phyloP scores from a whole-genome alignment of 306 rosid genomes.

The Dalbergia oliveri region DNA sequence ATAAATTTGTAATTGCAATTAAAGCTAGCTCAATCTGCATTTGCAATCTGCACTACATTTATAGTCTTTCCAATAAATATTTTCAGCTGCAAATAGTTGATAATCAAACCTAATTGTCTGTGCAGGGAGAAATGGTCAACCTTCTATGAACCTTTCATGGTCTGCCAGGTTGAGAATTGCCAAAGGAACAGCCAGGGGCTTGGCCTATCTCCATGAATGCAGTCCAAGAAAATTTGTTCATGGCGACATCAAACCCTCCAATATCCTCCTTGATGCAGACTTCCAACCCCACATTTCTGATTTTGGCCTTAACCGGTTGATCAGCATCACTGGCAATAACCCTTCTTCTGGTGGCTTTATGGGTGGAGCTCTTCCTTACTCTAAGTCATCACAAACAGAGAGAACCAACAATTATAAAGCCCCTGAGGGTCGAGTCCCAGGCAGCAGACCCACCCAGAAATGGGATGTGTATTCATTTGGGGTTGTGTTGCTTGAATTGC shows the following conservation, averaged over 20 bases:
- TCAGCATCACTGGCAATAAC: slow-evolving; percentile 87
- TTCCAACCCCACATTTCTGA: slow-evolving; percentile 83
- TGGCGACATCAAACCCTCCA: slow-evolving; percentile 94
- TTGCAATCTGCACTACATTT: slow-evolving; percentile 42
- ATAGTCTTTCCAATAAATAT: background rate
- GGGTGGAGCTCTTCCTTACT: slow-evolving; percentile 90
- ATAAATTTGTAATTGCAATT: slow-evolving; percentile 21
- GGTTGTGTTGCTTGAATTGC: slow-evolving; percentile 83
- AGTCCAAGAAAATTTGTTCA: slow-evolving; percentile 97
- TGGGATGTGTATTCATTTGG: slow-evolving; percentile 96
- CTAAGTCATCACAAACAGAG: slow-evolving; percentile 77
- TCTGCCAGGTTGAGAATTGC: slow-evolving; percentile 75
- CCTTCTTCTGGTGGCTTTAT: slow-evolving; percentile 93
- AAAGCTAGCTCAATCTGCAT: slow-evolving; percentile 8
- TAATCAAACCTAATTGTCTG: slow-evolving; percentile 22
- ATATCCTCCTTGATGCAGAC: slow-evolving; percentile 85
- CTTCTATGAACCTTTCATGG: slow-evolving; percentile 81
- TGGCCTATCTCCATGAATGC: slow-evolving; percentile 97
- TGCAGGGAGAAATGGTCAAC: slow-evolving; percentile 83
- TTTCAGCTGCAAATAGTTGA: slow-evolving; percentile 34
- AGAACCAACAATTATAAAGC: slow-evolving; percentile 77
- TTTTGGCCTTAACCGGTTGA: slow-evolving; percentile 84
- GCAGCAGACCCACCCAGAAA: slow-evolving; percentile 82
- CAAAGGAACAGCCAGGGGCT: slow-evolving; percentile 91
- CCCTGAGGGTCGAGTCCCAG: slow-evolving; percentile 80